Evolutionary conservation across 169 alveolate genomes (phyloP), one percentile per base, ranked within the genome.

Genomic region (Plasmodium inui): DNA sequence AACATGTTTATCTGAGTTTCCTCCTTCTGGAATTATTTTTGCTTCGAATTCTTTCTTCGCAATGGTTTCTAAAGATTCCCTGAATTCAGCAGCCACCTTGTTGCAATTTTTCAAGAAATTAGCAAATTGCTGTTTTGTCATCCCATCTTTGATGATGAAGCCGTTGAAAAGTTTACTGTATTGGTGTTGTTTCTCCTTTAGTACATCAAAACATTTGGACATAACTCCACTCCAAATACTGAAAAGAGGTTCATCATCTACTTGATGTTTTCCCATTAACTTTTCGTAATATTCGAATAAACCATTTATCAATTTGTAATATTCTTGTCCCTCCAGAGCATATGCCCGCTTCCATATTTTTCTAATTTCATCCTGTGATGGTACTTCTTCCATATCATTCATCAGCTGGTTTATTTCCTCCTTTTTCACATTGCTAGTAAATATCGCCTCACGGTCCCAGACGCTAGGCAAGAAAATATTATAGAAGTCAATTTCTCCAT

Each of bases 291-390:
- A 73, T 73, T 28, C 26, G 12, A 7, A 73, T 73, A 73, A 73
- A 7, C 34, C 26, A 14, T 17, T 73, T 73, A 73, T 22, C 82
- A 73, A 22, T 8, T 73, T 17, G 14, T n/a, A 73, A 73, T 30
- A 19, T 3, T 73, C 34, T 8, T 26, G 26, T 73, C 34, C 82
- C 32, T 73, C 82, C 2, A 22, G 3, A 3, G 26, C 19, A 73
- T 19, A 73, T 22, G 82, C 82, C 6, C 8, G 44, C 32, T 73
- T 73, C 82, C 82, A 73, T 73, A 73, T 73, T 8, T 73, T 73
- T 2, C 26, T 73, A 22, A 19, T 19, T 30, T 19, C 82, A 73
- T 73, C 12, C 34, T 73, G 26, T 28, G 82, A 73, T 7, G 82
- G 41, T 22, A 73, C 10, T 3, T 73, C 82, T 3, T 73, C 41